Conservation (phyloP, 768 basidiomycete species). For the Russula virescens region DNA sequence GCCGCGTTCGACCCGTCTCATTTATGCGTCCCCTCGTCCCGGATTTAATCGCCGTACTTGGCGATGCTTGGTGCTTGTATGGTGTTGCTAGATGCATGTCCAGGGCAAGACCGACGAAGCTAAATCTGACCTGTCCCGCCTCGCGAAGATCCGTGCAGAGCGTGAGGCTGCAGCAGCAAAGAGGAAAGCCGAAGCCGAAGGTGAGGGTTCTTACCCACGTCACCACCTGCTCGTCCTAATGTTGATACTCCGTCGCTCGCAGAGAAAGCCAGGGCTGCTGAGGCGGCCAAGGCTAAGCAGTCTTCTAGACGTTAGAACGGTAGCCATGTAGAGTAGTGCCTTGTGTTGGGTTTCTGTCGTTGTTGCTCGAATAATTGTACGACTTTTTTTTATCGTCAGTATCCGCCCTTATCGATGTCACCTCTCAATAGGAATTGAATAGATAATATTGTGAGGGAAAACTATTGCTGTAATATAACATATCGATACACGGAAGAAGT, state of each 20-base stretch:
- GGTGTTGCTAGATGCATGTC: conserved; percentile 47
- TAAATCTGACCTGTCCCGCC: conserved; percentile 78
- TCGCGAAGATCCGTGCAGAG: conserved; percentile 80
- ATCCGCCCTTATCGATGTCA: neutral
- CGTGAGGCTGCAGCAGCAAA: conserved; percentile 84
- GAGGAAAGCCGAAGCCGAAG: conserved; percentile 84
- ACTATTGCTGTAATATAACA: conserved; percentile 2
- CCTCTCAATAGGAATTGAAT: neutral
- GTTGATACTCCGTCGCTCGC: neutral
- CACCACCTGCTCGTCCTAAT: neutral
- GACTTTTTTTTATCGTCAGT: neutral
- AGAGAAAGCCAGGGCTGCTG: conserved; percentile 15
- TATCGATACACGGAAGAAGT: neutral
- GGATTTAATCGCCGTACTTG: no score
- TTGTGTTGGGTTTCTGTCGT: neutral
- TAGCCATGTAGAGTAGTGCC: neutral
- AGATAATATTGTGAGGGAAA: neutral
- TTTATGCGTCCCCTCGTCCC: neutral
- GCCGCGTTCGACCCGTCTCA: neutral
- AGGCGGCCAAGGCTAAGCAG: conserved; percentile 10
- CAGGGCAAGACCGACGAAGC: conserved; percentile 90
- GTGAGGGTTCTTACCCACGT: conserved; percentile 27
- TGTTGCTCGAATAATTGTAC: conserved; percentile 4
- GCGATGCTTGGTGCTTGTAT: no score
- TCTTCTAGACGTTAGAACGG: conserved; percentile 11